Evolutionary conservation across 129 eudicot species (phyloP).

Genomic region (Artemisia argyi): DNA sequence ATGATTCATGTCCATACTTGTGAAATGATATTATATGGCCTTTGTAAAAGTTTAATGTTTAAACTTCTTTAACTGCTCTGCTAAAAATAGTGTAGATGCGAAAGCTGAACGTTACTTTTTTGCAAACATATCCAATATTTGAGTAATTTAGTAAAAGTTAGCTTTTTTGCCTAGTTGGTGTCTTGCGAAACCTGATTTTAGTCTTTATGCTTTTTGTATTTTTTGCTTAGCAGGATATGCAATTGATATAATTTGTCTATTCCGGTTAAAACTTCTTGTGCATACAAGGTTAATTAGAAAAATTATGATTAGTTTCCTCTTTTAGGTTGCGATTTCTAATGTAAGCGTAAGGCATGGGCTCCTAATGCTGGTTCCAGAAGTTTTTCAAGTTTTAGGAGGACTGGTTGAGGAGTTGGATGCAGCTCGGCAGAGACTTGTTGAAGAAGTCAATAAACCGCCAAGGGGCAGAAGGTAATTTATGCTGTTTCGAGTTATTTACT

Average conservation of each 20-base stretch:
- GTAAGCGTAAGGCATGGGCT: slow-evolving; percentile 79
- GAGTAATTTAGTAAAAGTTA: neutral
- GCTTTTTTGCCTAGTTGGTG: slow-evolving; percentile 5
- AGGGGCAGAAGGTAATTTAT: slow-evolving; percentile 78
- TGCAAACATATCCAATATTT: neutral
- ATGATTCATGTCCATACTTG: neutral
- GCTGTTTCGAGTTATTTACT: neutral
- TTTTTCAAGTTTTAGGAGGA: slow-evolving; percentile 80
- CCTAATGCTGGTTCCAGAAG: slow-evolving; percentile 92
- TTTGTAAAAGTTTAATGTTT: too few species aligned
- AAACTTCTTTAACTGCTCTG: neutral
- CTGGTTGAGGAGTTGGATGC: slow-evolving; percentile 78
- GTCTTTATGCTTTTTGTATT: slow-evolving; percentile 1
- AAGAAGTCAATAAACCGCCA: slow-evolving; percentile 93
- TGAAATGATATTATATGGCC: neutral
- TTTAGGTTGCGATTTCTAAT: slow-evolving; percentile 71
- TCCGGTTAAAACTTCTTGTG: neutral
- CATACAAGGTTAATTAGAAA: neutral
- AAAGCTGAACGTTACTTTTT: too few species aligned
- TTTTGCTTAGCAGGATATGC: slow-evolving; percentile 1
- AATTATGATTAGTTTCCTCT: neutral
- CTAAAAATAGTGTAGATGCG: slow-evolving; percentile 2
- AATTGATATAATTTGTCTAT: neutral
- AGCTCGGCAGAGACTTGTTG: slow-evolving; percentile 78
- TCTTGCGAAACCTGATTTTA: slow-evolving; percentile 6